A percentile compares a stretch with the other conserved stretches of the same genome.
Conservation (phyloP, 345 rosid species). For the Draba incana region DNA sequence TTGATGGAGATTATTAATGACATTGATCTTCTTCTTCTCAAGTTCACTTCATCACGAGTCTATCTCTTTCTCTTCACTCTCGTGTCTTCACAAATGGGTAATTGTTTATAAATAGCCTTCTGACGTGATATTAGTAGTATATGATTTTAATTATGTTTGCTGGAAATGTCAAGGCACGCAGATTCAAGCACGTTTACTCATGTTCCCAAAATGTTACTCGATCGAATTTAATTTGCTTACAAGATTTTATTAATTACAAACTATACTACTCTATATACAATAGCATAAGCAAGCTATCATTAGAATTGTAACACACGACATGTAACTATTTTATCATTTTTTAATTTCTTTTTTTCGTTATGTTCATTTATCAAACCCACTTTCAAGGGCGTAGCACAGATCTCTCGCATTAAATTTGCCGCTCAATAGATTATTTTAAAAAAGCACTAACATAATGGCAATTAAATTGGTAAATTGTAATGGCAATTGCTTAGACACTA, state of each 20-base stretch:
- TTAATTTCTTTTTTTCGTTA: not conserved
- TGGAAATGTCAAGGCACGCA: conserved; percentile 43
- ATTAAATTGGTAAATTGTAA: too few relatives aligned
- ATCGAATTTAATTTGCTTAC: conserved; percentile 25
- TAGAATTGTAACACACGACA: conserved; percentile 35
- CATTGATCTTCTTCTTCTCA: conserved; percentile 36
- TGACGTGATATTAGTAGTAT: conserved; percentile 30
- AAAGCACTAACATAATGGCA: too few relatives aligned
- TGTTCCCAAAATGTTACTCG: conserved; percentile 41
- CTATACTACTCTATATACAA: conserved; percentile 4
- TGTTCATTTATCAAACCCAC: conserved; percentile 29
- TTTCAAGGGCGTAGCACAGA: conserved; percentile 34
- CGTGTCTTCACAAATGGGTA: conserved; percentile 37
- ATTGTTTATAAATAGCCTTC: not conserved
- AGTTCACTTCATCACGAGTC: conserved; percentile 36
- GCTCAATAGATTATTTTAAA: not conserved
- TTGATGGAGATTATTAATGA: conserved; percentile 24
- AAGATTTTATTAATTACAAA: conserved; percentile 11
- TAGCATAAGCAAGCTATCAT: conserved; percentile 35
- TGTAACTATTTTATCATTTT: conserved; percentile 23
- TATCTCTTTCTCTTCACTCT: conserved; percentile 32
- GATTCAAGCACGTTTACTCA: conserved; percentile 42
- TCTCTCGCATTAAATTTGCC: conserved; percentile 30
- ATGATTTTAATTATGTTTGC: conserved; percentile 29
- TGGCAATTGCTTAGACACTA: too few relatives aligned